Conservation (phyloP, 495 filamentous ascomycete genomes). For the Penicillium nucicola region DNA sequence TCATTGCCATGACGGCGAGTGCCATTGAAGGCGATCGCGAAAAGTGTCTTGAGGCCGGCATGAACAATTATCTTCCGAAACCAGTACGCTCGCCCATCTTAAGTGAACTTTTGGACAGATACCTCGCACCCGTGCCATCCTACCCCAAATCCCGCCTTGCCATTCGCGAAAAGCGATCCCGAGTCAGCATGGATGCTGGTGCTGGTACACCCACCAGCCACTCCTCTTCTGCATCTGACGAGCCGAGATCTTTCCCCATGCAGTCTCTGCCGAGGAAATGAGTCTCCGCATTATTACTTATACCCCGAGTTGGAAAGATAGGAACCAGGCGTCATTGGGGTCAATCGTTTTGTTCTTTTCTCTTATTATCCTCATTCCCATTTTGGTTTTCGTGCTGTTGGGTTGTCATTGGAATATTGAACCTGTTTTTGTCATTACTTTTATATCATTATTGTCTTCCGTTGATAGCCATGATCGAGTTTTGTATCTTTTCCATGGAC, state of each 20-base stretch:
- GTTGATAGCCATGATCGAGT: neutral
- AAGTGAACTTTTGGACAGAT: constrained; percentile 71
- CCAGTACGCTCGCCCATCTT: constrained; percentile 74
- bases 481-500: no score
- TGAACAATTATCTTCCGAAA: constrained; percentile 96
- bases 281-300: constrained; percentile 17
- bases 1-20: constrained; percentile 92
- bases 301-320: constrained; percentile 22
- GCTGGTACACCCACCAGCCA: constrained; percentile 34
- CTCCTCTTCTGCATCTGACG: constrained; percentile 36
- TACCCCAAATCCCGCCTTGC: constrained; percentile 38
- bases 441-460: neutral
- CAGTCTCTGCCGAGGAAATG: constrained; percentile 13
- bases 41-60: constrained; percentile 86
- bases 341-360: neutral
- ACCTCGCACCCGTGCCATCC: constrained; percentile 53
- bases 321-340: constrained; percentile 18
- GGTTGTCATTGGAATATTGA: neutral
- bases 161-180: constrained; percentile 30
- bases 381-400: neutral
- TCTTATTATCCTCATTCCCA: constrained; percentile 1
- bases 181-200: constrained; percentile 31
- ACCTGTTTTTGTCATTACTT: neutral
- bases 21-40: constrained; percentile 90
- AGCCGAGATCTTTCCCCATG: constrained; percentile 15